A percentile compares a stretch with the other conserved stretches of the same genome.
phyloP scores from a whole-genome alignment of 1,139 yeast species.

The Yamadazyma sp. region DNA sequence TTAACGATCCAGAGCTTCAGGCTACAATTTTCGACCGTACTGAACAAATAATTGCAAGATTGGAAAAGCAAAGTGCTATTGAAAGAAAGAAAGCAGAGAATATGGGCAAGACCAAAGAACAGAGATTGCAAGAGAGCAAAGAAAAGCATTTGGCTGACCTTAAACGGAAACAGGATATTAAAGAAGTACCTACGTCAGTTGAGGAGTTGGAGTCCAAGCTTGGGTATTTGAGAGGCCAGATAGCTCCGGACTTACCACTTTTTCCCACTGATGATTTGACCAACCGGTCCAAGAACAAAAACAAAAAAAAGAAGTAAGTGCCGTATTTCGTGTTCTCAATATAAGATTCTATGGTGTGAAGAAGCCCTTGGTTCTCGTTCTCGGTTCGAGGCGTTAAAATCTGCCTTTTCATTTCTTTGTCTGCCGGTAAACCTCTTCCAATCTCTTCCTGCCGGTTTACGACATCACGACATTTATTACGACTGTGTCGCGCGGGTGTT shows the following conservation, averaged over 20 bases:
- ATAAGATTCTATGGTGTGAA: too few relatives aligned
- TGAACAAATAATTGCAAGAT: slow-evolving; percentile 48
- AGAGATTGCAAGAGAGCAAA: slow-evolving; percentile 18
- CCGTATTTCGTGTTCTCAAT: too few relatives aligned
- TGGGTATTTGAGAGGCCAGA: slow-evolving; percentile 23
- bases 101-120: slow-evolving; percentile 18
- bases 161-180: slow-evolving; percentile 26
- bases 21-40: slow-evolving; percentile 63
- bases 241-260: slow-evolving; percentile 24
- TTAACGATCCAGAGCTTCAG: slow-evolving; percentile 61
- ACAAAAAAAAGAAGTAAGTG: not conserved
- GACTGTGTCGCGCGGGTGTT: too few relatives aligned
- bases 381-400: too few relatives aligned
- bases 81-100: slow-evolving; percentile 49
- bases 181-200: slow-evolving; percentile 30
- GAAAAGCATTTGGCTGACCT: slow-evolving; percentile 17
- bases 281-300: not conserved
- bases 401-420: not conserved
- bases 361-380: too few relatives aligned
- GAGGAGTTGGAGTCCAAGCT: slow-evolving; percentile 39
- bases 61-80: slow-evolving; percentile 73
- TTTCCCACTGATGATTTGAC: slow-evolving; percentile 21
- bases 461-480: too few relatives aligned
- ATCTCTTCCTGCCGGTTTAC: too few relatives aligned
- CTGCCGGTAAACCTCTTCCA: too few relatives aligned